Percentiles rank a stretch among this genome's conserved stretches.
Conservation (phyloP, 371 early-diverging fungal genomes). For the Mortierella sp. region DNA sequence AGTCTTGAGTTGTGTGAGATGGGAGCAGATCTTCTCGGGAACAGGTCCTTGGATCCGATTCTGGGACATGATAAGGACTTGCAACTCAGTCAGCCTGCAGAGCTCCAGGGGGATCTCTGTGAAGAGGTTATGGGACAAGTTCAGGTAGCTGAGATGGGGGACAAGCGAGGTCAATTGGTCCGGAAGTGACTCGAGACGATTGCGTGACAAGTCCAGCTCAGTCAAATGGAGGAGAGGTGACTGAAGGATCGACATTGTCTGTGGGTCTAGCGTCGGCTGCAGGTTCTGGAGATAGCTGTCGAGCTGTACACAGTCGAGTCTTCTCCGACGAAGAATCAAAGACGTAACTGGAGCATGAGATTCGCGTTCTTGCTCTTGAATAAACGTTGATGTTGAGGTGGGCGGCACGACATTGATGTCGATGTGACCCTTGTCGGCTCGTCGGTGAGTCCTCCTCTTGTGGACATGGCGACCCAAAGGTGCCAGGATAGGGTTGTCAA, state of each 20-base stretch:
- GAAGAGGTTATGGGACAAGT: slow-evolving; percentile 70
- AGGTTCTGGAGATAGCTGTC: slow-evolving; percentile 58
- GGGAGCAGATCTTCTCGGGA: slow-evolving; percentile 61
- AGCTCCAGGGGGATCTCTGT: slow-evolving; percentile 66
- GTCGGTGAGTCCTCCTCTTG: slow-evolving; percentile 25
- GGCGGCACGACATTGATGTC: slow-evolving; percentile 51
- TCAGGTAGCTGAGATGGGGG: slow-evolving; percentile 63
- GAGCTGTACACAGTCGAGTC: slow-evolving; percentile 60
- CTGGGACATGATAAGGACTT: slow-evolving; percentile 69
- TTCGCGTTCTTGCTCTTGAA: slow-evolving; percentile 47
- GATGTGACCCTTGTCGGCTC: slow-evolving; percentile 37
- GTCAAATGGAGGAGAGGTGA: slow-evolving; percentile 60
- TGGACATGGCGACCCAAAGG: slow-evolving; percentile 69
- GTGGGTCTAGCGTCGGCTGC: slow-evolving; percentile 61
- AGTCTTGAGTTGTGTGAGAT: slow-evolving; percentile 63
- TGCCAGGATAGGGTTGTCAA: slow-evolving; percentile 71
- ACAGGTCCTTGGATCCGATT: slow-evolving; percentile 64
- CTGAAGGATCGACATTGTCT: slow-evolving; percentile 49
- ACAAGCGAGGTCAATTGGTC: slow-evolving; percentile 59
- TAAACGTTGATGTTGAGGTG: slow-evolving; percentile 26
- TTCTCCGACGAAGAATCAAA: slow-evolving; percentile 65
- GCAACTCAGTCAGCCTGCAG: slow-evolving; percentile 61
- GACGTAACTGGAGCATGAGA: slow-evolving; percentile 55
- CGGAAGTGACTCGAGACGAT: slow-evolving; percentile 63
- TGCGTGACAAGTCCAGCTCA: slow-evolving; percentile 74